phyloP scores from a whole-genome alignment of 1,284 basidiomycete genomes.

The Ceratobasidium sp. region DNA sequence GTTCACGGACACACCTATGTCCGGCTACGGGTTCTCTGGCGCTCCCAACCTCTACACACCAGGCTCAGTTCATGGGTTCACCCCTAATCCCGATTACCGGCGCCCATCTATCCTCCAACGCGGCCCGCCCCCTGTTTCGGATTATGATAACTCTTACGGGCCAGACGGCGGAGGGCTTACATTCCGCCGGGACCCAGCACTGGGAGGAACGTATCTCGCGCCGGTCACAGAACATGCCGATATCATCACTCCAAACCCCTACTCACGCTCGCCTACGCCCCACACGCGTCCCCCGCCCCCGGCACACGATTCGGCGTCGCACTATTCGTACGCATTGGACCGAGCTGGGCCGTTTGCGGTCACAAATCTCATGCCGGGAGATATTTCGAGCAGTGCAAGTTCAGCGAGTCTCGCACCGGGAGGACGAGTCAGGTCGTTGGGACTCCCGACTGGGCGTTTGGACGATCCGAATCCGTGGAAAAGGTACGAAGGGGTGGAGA shows the following conservation, averaged over 20 bases:
- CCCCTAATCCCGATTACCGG: slow-evolving; percentile 8
- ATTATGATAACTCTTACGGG: slow-evolving; percentile 7
- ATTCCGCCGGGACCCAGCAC: slow-evolving; percentile 15
- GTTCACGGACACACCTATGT: neutral
- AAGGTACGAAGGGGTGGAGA: slow-evolving; percentile 26
- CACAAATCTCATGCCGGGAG: slow-evolving; percentile 41
- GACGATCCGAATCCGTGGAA: slow-evolving; percentile 40
- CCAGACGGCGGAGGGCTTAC: slow-evolving; percentile 29
- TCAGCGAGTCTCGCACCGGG: neutral
- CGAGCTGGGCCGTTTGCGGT: slow-evolving; percentile 30
- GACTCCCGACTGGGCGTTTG: slow-evolving; percentile 9
- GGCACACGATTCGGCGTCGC: slow-evolving; percentile 7
- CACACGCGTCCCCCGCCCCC: neutral
- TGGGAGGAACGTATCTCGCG: slow-evolving; percentile 3
- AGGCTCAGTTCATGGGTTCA: neutral
- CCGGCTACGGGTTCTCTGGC: neutral
- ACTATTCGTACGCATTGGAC: slow-evolving; percentile 11
- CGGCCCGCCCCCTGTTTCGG: slow-evolving; percentile 10
- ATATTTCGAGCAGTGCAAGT: slow-evolving; percentile 39
- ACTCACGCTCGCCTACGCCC: neutral
- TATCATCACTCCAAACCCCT: slow-evolving; percentile 20
- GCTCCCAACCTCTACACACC: neutral
- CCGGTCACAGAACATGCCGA: slow-evolving; percentile 3
- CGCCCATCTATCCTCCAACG: slow-evolving; percentile 26
- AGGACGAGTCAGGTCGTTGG: slow-evolving; percentile 5